Conservation (phyloP, 345 rosid species). For the Euphorbia tirucalli region DNA sequence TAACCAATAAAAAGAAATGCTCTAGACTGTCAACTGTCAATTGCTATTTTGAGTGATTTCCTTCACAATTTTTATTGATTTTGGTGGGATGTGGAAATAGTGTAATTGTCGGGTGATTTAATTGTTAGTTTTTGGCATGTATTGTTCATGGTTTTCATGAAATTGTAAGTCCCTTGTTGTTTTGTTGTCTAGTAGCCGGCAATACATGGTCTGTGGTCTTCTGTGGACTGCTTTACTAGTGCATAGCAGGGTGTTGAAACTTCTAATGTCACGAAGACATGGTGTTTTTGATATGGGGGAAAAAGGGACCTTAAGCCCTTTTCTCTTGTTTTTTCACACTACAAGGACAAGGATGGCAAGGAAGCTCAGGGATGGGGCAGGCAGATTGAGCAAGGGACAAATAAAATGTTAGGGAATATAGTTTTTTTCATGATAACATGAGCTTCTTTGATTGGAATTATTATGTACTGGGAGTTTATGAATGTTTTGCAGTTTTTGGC, state of each 20-base stretch:
- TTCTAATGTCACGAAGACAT: neutral
- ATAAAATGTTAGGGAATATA: too few species aligned
- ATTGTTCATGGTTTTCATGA: neutral
- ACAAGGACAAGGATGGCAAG: neutral
- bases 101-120: neutral
- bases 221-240: neutral
- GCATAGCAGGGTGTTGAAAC: neutral
- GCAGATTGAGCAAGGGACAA: neutral
- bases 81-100: neutral
- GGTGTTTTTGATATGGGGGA: too few species aligned
- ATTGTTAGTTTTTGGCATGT: neutral
- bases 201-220: neutral
- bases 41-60: neutral
- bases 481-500: neutral
- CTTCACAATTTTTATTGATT: neutral
- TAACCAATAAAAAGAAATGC: neutral
- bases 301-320: neutral
- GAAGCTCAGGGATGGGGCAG: neutral
- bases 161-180: neutral
- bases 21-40: neutral
- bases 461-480: too few species aligned
- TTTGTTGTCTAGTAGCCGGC: neutral
- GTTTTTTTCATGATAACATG: neutral
- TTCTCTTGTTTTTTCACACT: neutral
- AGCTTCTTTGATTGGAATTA: too few species aligned